Base-by-base conservation (phyloP, 179 eudicot species). In the Vitellaria paradoxa region DNA sequence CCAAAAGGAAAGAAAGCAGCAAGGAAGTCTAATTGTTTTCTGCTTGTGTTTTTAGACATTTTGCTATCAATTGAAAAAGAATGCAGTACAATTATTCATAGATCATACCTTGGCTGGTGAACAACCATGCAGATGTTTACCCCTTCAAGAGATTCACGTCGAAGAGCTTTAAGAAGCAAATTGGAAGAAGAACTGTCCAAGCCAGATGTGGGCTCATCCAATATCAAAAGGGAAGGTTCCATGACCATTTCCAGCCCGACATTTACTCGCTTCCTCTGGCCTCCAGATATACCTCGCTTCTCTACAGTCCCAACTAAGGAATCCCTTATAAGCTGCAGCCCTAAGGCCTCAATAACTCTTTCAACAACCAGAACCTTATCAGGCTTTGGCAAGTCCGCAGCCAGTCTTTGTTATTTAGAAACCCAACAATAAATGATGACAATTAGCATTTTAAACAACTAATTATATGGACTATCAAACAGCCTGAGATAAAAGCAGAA, bases 161-260 rank as follows among this genome's bases (percentile, higher is more conserved):
- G 85, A 80, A 96, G 93, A 76, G 99, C 98, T 85, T 74, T 84
- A 57, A 96, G 89, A 64, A 96, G 97, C 67, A 91, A 84, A 78
- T 88, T 85, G 57, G 99, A 96, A 45, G 99, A 96, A 68, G 99
- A 85, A 82, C 99, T 96, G 71, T 96, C 99, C 79, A 96, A 84
- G 40, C 99, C 98, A 79, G 98, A 93, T n/a, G 99, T 96, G n/a
- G 98, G 98, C 85, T 96, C 99, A 84, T 96, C 99, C 85, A 96
- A 85, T 74, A 96, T 91, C 83, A 96, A 85, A 55, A 96, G 87
- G 21, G 97, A 96, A 85, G 99, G 99, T 83, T 96, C 98, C 97
- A 93, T 96, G 73, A 96, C 99, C 97, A 93, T 89, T 84, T 96
- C 99, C 59, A 96, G 84, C 71, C 99, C 98, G 45, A 96, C 99